Evolutionary conservation across 352 stramenopile genomes (phyloP), one percentile per base, ranked within the genome.

Genomic region (Phytophthora rubi): DNA sequence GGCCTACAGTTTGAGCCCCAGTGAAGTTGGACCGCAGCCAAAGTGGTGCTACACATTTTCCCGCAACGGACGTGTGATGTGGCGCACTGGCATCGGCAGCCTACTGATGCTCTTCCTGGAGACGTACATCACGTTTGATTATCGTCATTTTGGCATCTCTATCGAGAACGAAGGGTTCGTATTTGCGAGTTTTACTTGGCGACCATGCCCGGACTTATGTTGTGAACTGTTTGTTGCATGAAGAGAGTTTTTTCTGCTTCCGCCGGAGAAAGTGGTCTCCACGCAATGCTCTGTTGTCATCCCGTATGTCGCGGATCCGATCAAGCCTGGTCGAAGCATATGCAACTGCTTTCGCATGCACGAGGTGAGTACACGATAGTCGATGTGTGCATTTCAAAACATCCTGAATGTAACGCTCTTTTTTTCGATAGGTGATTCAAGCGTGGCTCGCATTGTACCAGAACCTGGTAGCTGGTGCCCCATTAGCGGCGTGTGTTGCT

Each of bases 121-220:
- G 75, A 94, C 86, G 12, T 93, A 94, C 62, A 84, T 92, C 47
- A 90, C 82, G 7, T 94, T 96, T 61, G 89, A 96, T 55, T 96
- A 93, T 73, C 80, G 73, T n/a, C 78, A 70, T 3, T 96, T 92
- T 63, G 89, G 89, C 23, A 85, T 96, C 49, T 89, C 84, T 6
- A 86, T 93, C 45, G 75, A 83, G n/a, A 77, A 86, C 37, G 73
- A 76, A 76, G 88, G 88, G 88, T 96, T 62, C 28, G 73, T 71
- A 52, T 12, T 49, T 53, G 18, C 10, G n/a, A 0, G 4, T 35
- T 52, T 12, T 53, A 9, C 39, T 3, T 52, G 18, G 42, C 4
- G 15, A 23, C 8, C 5, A 7, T 48, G 12, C 6, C 15, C 42
- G 15, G 42, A 48, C 42, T 48, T 48, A 48, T 15, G 15, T 37